Evolutionary conservation across 768 basidiomycete genomes (phyloP).

Genomic region (Boletus patriciae): DNA sequence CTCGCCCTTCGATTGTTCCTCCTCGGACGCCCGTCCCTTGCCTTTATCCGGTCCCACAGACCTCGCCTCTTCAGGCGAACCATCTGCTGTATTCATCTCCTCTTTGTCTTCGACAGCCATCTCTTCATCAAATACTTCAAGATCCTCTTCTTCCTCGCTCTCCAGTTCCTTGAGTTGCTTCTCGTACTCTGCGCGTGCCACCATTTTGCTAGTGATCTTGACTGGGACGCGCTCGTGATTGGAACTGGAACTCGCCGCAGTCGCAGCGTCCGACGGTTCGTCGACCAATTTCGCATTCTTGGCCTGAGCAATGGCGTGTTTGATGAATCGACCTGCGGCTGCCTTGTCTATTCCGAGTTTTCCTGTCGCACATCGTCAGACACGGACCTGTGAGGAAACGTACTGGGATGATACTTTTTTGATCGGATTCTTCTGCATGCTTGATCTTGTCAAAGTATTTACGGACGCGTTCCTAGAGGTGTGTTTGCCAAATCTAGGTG

Average conservation of each 20-base stretch:
- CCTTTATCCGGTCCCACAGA: slow-evolving; percentile 29
- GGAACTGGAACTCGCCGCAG: slow-evolving; percentile 14
- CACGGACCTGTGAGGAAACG: neutral
- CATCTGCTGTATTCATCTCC: slow-evolving; percentile 9
- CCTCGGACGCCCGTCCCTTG: slow-evolving; percentile 39
- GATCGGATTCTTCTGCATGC: slow-evolving; percentile 64
- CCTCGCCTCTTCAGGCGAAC: neutral
- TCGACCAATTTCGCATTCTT: slow-evolving; percentile 37
- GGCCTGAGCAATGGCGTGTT: slow-evolving; percentile 72
- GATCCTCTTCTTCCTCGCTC: slow-evolving; percentile 43
- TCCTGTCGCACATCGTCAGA: slow-evolving; percentile 29
- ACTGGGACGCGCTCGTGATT: slow-evolving; percentile 40
- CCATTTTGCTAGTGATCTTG: slow-evolving; percentile 72
- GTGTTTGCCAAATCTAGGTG: neutral
- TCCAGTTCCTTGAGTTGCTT: slow-evolving; percentile 47
- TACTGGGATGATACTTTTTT: slow-evolving; percentile 35
- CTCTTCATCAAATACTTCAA: slow-evolving; percentile 38
- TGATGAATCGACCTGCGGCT: slow-evolving; percentile 81
- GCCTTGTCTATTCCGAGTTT: slow-evolving; percentile 65
- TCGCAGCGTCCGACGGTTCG: slow-evolving; percentile 21
- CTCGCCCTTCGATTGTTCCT: slow-evolving; percentile 11
- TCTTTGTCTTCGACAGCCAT: slow-evolving; percentile 5
- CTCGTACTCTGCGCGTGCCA: slow-evolving; percentile 65
- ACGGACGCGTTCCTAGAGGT: slow-evolving; percentile 63
- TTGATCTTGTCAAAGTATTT: slow-evolving; percentile 84